These are phyloP conservation scores for Globisporangium barbulae DNA, from an alignment of 352 stramenopile genomes.

Conservation along the genomic window DNA sequence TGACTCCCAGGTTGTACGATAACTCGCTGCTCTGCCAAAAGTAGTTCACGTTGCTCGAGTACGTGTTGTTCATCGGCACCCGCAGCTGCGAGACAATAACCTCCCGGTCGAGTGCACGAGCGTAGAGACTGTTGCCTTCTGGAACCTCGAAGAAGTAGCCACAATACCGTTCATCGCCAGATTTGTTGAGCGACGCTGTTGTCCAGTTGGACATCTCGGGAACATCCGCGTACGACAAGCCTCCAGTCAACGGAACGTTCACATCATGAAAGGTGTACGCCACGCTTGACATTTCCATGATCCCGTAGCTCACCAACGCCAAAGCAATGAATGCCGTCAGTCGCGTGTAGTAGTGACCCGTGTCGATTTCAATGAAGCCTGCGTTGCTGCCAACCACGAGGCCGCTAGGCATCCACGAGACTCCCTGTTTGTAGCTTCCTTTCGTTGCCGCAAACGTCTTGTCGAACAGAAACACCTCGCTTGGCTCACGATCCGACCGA, in stretches of 20 bases:
- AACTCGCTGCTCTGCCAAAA: conserved; percentile 68
- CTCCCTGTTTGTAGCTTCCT: conserved; percentile 77
- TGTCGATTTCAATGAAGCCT: conserved; percentile 84
- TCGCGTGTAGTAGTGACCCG: conserved; percentile 83
- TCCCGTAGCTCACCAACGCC: conserved; percentile 58
- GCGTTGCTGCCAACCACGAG: conserved; percentile 76
- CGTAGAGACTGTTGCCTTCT: conserved; percentile 41
- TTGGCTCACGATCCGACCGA: conserved; percentile 72
- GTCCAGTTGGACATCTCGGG: conserved; percentile 47
- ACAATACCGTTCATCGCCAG: conserved; percentile 45
- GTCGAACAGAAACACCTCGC: conserved; percentile 86
- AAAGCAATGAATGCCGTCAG: conserved; percentile 64
- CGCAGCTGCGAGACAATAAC: conserved; percentile 54
- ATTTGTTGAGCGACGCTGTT: conserved; percentile 4
- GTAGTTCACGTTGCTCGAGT: conserved; percentile 49
- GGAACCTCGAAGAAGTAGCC: conserved; percentile 73
- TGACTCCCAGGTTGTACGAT: conserved; percentile 53
- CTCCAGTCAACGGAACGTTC: conserved; percentile 24
- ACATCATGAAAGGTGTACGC: conserved; percentile 65
- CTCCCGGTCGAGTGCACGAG: conserved; percentile 22
- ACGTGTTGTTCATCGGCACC: conserved; percentile 39
- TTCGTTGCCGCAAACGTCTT: conserved; percentile 76
- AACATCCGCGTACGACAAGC: conserved; percentile 19
- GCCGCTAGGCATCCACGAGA: conserved; percentile 87
- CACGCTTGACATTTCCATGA: conserved; percentile 53